Base-by-base conservation (phyloP, 208 protist species). In the Leishmania turanica region DNA sequence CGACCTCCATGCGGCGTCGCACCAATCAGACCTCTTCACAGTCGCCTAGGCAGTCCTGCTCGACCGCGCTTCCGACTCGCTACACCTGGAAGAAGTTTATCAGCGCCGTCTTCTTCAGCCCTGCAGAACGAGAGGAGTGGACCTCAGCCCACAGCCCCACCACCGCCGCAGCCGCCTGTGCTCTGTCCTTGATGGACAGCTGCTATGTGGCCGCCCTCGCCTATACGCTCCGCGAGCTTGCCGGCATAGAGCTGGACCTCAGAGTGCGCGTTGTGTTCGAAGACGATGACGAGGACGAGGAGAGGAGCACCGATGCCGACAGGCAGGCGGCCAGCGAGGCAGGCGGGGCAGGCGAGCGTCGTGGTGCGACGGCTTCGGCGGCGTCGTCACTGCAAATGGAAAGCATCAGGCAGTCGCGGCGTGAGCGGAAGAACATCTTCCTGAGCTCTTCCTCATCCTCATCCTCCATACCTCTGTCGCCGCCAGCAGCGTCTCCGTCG, bases 81-180 rank as follows among this genome's bases (percentile, higher is more conserved):
- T 75, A 78, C 81, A 78, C 49, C 34, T 85, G 82, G 82, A 85
- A 68, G 65, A 78, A 73, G 64, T 85, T 85, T 65, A 82, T 76
- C 54, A 85, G 75, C 65, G 77, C 82, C 21, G 82, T 79, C 24
- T 85, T 85, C 73, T 79, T 82, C 56, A 79, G 47, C 53, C 5
- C 70, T 47, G 77, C 74, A 45, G 82, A 85, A 47, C 62, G 66
- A 58, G 21, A 62, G 51, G 77, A 49, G 37, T 77, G 73, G 80
- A 77, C 34, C 0, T 45, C 68, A 8, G 62, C 62, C 62, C 13
- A 75, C 58, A 34, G 60, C 45, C 81, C 64, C 45, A 70, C 27
- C 86, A 83, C 27, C 75, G 65, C 73, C 34, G 66, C 31, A 34
- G 71, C 24, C 65, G 84, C 40, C 42, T 1, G n/a, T 66, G 51